Conservation (phyloP, 2,329 filamentous ascomycete genomes). For the Microcyclosporella mali region DNA sequence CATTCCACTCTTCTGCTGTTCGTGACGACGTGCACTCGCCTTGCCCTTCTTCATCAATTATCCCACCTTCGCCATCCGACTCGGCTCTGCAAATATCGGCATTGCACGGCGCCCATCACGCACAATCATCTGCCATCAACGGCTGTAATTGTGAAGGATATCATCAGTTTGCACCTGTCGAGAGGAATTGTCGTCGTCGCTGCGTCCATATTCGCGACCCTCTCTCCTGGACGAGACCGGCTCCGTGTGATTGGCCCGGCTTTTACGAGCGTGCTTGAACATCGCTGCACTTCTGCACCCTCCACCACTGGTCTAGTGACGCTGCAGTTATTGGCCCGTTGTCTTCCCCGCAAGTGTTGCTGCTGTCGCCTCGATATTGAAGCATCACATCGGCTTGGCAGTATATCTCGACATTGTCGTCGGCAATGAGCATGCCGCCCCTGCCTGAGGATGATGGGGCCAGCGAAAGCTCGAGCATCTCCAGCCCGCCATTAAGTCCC, state of each 20-base stretch:
- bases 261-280: background rate
- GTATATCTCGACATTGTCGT: too few species aligned
- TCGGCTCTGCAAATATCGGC: background rate
- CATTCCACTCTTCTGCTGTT: background rate
- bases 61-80: conserved; percentile 2
- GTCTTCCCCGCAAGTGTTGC: background rate
- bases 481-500: conserved; percentile 8
- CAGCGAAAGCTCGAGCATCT: conserved; percentile 8
- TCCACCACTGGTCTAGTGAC: background rate
- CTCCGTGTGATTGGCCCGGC: conserved; percentile 5
- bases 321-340: too few species aligned
- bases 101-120: background rate
- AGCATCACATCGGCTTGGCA: too few species aligned
- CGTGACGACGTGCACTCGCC: background rate
- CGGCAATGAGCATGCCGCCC: conserved; percentile 6
- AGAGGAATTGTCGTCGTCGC: conserved; percentile 7
- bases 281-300: background rate
- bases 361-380: conserved; percentile 1
- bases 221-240: background rate
- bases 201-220: conserved; percentile 4
- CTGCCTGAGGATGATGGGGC: conserved; percentile 3
- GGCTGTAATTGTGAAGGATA: background rate
- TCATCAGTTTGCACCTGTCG: conserved; percentile 1
- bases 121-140: background rate
- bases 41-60: conserved; percentile 3